A percentile compares a stretch with the other conserved stretches of the same genome.
These are phyloP conservation scores for Tympanopsis confertula DNA, from an alignment of 2,329 filamentous ascomycete genomes.

Conservation along the genomic window DNA sequence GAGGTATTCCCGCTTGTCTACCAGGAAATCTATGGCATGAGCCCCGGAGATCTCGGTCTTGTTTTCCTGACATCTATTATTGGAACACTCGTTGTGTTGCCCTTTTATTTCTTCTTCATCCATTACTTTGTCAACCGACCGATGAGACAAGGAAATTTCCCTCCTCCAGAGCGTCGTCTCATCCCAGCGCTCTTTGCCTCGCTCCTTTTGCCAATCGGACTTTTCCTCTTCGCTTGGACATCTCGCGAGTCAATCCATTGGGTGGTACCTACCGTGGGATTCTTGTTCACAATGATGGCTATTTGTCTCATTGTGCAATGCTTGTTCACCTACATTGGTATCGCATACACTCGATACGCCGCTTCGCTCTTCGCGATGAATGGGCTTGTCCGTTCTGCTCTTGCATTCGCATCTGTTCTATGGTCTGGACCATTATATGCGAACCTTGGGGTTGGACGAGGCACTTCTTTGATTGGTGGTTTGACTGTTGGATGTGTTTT, in stretches of 20 bases:
- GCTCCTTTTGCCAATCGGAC: constrained; percentile 19
- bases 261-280: constrained; percentile 23
- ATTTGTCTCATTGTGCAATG: constrained; percentile 32
- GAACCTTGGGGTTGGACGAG: constrained; percentile 18
- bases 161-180: constrained; percentile 16
- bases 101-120: constrained; percentile 20
- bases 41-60: constrained; percentile 24
- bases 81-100: constrained; percentile 20
- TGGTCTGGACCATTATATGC: constrained; percentile 18
- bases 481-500: constrained; percentile 15
- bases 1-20: constrained; percentile 35
- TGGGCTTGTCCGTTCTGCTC: constrained; percentile 17
- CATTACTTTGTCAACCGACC: constrained; percentile 14
- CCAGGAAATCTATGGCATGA: constrained; percentile 27
- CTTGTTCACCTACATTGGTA: constrained; percentile 26
- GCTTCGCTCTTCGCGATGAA: constrained; percentile 24
- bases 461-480: constrained; percentile 16
- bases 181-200: constrained; percentile 22
- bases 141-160: constrained; percentile 13
- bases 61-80: constrained; percentile 28
- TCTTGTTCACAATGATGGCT: constrained; percentile 24
- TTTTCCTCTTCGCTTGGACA: constrained; percentile 27
- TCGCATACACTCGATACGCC: constrained; percentile 22
- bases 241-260: constrained; percentile 12
- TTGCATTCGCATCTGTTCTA: constrained; percentile 21